Percentiles rank a stretch among this genome's conserved stretches.
phyloP scores from a whole-genome alignment of 192 early-diverging fungal species.

The Umbelopsis vinacea region DNA sequence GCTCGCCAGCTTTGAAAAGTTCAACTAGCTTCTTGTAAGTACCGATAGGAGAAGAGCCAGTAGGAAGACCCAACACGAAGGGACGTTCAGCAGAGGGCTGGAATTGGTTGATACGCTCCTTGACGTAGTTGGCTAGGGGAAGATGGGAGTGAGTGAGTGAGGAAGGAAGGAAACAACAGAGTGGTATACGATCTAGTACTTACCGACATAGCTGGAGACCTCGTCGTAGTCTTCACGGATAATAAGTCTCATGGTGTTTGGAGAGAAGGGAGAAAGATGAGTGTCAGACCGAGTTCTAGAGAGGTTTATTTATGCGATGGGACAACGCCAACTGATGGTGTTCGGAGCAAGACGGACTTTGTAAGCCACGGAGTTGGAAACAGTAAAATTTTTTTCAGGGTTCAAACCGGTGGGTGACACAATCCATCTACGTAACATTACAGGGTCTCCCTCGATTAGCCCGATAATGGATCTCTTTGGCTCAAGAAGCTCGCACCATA shows the following conservation, averaged over 20 bases:
- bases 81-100: slow-evolving; percentile 72
- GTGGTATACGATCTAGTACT: too few species aligned
- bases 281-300: background rate
- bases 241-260: slow-evolving; percentile 66
- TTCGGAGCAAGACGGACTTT: background rate
- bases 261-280: background rate
- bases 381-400: slow-evolving; percentile 5
- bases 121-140: slow-evolving; percentile 73
- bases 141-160: background rate
- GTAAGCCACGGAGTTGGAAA: background rate
- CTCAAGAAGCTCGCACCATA: too few species aligned
- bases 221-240: slow-evolving; percentile 71
- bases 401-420: background rate
- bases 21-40: slow-evolving; percentile 81
- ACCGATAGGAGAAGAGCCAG: slow-evolving; percentile 84
- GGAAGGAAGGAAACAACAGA: too few species aligned
- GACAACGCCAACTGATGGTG: background rate
- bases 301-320: slow-evolving; percentile 11
- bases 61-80: slow-evolving; percentile 87
- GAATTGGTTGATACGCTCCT: slow-evolving; percentile 79
- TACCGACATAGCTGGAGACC: slow-evolving; percentile 68
- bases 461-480: too few species aligned
- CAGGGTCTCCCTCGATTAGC: background rate
- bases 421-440: background rate
- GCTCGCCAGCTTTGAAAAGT: slow-evolving; percentile 65